Base-by-base conservation (phyloP, 2,329 filamentous ascomycete genomes). In the Aspergillus sergii region DNA sequence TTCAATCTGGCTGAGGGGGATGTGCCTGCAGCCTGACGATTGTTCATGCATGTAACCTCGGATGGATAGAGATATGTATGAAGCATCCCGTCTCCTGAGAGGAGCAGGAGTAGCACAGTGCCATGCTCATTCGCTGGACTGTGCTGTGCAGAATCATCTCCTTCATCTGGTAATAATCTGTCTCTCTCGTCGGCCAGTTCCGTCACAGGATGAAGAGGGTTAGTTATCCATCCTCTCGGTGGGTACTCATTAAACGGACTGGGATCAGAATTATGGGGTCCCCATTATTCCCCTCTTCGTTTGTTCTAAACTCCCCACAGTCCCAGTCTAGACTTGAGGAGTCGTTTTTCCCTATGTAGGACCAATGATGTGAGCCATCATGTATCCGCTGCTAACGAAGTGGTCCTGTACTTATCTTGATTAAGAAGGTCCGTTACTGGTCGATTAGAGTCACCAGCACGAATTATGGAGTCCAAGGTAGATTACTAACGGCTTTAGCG, bases 251-350 rank as follows among this genome's bases (percentile, higher is more conserved):
- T 21, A 54, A 54, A 54, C 28, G 19, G 11, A 46, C n/a, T 46
- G 43, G 51, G 16, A 39, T 23, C 11, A 21, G 21, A 39, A 55
- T 55, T 21, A 55, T 55, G 51, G 51, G 51, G 51, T 21, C 51
- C 51, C 51, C 51, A 55, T 55, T 28, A 16, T 55, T 23, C n/a
- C 34, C 34, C 51, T 55, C 51, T 55, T 39, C n/a, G 16, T 54
- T 32, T 28, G 23, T n/a, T 21, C 5, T 7, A 54, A 54, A 54
- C 19, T 32, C 51, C 26, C 26, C 50, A 54, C 51, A 54, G 51
- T 21, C 30, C 32, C 19, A 55, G 51, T 55, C 51, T 55, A 39
- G 51, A 55, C 51, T 55, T 19, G 51, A 39, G 12, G 21, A 26
- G 51, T 11, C 14, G 9, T 51, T 5, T 34, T 34, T 21, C 28